Conservation (phyloP, 2,329 filamentous ascomycete species). For the Monosporascus sp. region DNA sequence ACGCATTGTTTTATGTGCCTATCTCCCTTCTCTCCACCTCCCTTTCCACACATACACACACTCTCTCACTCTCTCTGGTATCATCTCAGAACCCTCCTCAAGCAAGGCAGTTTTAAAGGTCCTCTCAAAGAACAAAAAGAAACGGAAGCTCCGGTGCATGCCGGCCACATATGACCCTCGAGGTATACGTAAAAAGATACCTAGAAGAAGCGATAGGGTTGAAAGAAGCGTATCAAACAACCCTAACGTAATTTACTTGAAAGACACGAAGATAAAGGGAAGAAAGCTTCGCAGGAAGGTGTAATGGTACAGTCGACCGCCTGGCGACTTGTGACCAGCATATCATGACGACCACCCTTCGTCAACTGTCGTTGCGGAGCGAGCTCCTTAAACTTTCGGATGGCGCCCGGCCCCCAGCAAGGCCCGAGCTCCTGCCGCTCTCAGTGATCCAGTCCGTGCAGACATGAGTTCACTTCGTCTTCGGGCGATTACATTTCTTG, state of each 20-base stretch:
- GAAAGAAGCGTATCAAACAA: too few species aligned
- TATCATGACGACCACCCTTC: too few species aligned
- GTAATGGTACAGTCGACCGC: slow-evolving; percentile 14
- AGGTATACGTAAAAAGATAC: background rate
- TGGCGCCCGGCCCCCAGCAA: background rate
- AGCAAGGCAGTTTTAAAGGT: background rate
- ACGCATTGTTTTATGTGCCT: background rate
- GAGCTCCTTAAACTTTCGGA: slow-evolving; percentile 6
- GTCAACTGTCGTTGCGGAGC: background rate
- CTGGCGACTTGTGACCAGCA: background rate
- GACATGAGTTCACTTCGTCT: slow-evolving; percentile 25
- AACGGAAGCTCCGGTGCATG: background rate
- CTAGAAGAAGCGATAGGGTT: background rate
- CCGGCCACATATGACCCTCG: background rate
- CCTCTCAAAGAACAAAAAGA: background rate
- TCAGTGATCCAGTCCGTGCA: slow-evolving; percentile 18
- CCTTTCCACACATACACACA: background rate
- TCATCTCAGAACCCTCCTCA: background rate
- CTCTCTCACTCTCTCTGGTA: background rate
- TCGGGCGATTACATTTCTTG: slow-evolving; percentile 1
- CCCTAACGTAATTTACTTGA: background rate
- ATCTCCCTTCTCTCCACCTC: background rate
- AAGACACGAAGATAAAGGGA: background rate
- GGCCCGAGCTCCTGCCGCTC: background rate
- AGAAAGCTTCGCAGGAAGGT: slow-evolving; percentile 1